Evolutionary conservation across 1,284 basidiomycete genomes (phyloP), one percentile per base, ranked within the genome.

Genomic region (Fomitiporia mediterranea): DNA sequence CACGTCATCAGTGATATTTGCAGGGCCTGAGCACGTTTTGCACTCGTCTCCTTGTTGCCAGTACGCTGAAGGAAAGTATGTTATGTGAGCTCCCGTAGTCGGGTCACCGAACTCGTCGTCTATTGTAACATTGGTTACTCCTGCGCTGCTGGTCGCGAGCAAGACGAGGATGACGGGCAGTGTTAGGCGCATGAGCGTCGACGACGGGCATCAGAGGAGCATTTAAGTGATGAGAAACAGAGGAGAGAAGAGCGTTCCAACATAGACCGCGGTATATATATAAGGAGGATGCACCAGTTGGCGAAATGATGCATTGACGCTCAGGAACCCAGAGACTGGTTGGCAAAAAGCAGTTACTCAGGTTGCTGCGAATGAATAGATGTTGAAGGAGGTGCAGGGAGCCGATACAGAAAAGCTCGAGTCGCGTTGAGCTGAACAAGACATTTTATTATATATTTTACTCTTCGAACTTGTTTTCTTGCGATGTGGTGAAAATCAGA

Each of bases 31-130:
- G 34, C 57, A 59, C 2, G 30, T 8, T n/a, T 13, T 5, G 21
- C 57, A 59, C 6, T n/a, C 49, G 23, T 59, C 40, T 2, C 57
- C 57, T 9, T 4, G 9, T 28, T 58, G 34, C 57, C 57, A 59
- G n/a, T 46, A 53, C 2, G 2, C 39, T 4, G 48, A 19, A 9
- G 52, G 57, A 32, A 23, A 43, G 23, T 59, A 59, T 8, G 21
- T 19, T 23, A 59, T 59, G 4, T 35, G n/a, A 21, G 38, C 17
- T 7, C 57, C 53, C 6, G 7, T 59, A 15, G 38, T 44, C 15
- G 48, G 47, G 25, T 59, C 57, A 6, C 57, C 57, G 19, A 50
- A 30, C 11, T 27, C 21, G 34, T 59, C 57, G 42, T 59, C 57
- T 13, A 59, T 51, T 2, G 53, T 55, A 6, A 59, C 40, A 39